A percentile compares a stretch with the other conserved stretches of the same genome.
phyloP scores from a whole-genome alignment of 176 grass and related monocot genomes.

The Calamus simplicifolius region DNA sequence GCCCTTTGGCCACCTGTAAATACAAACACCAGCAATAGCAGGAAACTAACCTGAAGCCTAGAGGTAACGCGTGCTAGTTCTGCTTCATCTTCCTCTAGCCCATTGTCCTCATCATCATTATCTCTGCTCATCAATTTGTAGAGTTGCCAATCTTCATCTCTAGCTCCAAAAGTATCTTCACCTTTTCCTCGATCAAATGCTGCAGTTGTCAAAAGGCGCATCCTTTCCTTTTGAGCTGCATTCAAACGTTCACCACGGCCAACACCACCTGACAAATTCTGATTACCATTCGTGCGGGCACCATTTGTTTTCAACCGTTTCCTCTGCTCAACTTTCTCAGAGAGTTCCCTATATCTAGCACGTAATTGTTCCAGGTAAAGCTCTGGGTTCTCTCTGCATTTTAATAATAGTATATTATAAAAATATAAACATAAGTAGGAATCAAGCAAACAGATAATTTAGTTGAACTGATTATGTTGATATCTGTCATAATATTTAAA shows the following conservation, averaged over 20 bases:
- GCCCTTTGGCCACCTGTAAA: neutral
- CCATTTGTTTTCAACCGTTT: slow-evolving; percentile 81
- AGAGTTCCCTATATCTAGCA: slow-evolving; percentile 56
- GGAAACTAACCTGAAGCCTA: slow-evolving; percentile 60
- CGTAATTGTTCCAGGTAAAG: slow-evolving; percentile 83
- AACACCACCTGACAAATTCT: slow-evolving; percentile 50
- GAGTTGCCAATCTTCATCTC: slow-evolving; percentile 96
- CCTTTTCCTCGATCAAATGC: slow-evolving; percentile 94
- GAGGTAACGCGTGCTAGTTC: slow-evolving; percentile 60
- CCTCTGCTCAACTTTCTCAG: slow-evolving; percentile 74
- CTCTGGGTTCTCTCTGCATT: slow-evolving; percentile 82
- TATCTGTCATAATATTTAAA: no score
- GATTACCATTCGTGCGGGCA: slow-evolving; percentile 45
- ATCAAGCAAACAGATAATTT: no score
- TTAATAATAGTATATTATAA: slow-evolving; percentile 5
- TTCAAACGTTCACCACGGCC: slow-evolving; percentile 84
- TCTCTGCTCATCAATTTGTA: slow-evolving; percentile 97
- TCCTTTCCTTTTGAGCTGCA: slow-evolving; percentile 94
- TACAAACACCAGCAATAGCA: neutral
- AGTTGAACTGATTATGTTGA: no score
- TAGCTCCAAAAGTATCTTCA: slow-evolving; percentile 88
- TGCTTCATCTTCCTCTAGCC: slow-evolving; percentile 71
- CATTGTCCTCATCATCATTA: slow-evolving; percentile 65
- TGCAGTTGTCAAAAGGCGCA: slow-evolving; percentile 77
- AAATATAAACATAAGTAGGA: no score